These are phyloP conservation scores for Papiliotrema fonsecae DNA, from an alignment of 1,284 basidiomycete species.

Conservation along the genomic window DNA sequence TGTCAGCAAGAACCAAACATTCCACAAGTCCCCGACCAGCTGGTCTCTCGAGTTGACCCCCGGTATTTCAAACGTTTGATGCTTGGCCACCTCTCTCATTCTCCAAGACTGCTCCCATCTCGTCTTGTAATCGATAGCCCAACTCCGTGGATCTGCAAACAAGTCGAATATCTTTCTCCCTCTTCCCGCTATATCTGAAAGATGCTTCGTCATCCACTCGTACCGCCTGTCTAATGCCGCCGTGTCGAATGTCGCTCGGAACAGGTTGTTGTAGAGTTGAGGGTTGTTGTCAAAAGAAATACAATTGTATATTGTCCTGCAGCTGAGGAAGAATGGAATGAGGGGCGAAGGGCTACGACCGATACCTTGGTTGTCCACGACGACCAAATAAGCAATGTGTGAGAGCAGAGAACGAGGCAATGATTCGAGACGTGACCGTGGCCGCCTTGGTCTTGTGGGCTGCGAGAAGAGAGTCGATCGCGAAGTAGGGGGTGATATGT, in stretches of 20 bases:
- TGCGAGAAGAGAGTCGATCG: slow-evolving; percentile 4
- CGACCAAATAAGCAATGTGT: slow-evolving; percentile 27
- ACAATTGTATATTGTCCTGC: slow-evolving; percentile 29
- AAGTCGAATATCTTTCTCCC: slow-evolving; percentile 22
- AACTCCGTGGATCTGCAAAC: slow-evolving; percentile 31
- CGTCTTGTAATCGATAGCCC: slow-evolving; percentile 42
- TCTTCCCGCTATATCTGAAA: slow-evolving; percentile 8
- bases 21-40: slow-evolving; percentile 45
- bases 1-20: slow-evolving; percentile 48
- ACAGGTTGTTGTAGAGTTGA: slow-evolving; percentile 46
- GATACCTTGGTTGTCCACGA: slow-evolving; percentile 14
- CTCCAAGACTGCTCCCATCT: slow-evolving; percentile 37
- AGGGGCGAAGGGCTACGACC: slow-evolving; percentile 22
- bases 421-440: slow-evolving; percentile 5
- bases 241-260: slow-evolving; percentile 45
- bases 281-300: slow-evolving; percentile 45
- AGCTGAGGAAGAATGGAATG: slow-evolving; percentile 34
- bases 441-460: not conserved
- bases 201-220: slow-evolving; percentile 32
- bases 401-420: slow-evolving; percentile 28
- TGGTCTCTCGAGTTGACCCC: slow-evolving; percentile 20
- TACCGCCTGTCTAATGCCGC: slow-evolving; percentile 38
- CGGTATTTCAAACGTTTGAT: slow-evolving; percentile 25
- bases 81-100: slow-evolving; percentile 35
- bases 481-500: slow-evolving; percentile 3